Conservation (phyloP, 2,329 filamentous ascomycete genomes). For the Pseudogymnoascus sp. region DNA sequence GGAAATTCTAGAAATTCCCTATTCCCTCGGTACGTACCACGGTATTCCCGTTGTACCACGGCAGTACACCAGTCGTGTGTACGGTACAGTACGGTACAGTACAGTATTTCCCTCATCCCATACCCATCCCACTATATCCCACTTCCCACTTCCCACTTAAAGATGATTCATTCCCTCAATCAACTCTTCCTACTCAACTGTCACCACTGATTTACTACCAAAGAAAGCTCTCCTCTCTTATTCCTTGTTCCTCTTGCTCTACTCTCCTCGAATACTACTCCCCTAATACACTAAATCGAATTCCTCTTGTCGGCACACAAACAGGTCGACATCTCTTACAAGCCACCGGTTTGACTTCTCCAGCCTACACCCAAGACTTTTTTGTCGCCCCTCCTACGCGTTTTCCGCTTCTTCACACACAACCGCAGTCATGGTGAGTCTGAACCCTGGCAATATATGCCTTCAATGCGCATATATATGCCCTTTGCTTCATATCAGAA, state of each 20-base stretch:
- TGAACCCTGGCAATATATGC: neutral
- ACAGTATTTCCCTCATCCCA: conserved; percentile 5
- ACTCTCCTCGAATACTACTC: neutral
- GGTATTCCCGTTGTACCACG: neutral
- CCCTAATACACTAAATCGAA: conserved; percentile 4
- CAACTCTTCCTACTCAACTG: neutral
- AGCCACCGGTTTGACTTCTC: conserved; percentile 5
- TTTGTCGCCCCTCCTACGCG: conserved; percentile 4
- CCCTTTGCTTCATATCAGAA: conserved; percentile 8
- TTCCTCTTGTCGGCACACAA: neutral
- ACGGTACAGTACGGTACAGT: neutral
- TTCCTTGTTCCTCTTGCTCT: neutral
- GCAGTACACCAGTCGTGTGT: neutral
- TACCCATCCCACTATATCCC: neutral
- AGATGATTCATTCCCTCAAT: conserved; percentile 9
- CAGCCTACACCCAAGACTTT: conserved; percentile 1
- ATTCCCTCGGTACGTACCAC: neutral
- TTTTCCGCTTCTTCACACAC: conserved; percentile 10
- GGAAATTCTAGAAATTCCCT: neutral
- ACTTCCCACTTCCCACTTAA: conserved; percentile 5
- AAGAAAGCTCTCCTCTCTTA: neutral
- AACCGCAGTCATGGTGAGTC: conserved; percentile 14
- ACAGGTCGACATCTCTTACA: neutral
- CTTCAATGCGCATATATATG: neutral
- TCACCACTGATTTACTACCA: neutral